Percentiles rank a stretch among this genome's conserved stretches.
Conservation (phyloP, 2,329 filamentous ascomycete species). For the Cladosporium sp. region DNA sequence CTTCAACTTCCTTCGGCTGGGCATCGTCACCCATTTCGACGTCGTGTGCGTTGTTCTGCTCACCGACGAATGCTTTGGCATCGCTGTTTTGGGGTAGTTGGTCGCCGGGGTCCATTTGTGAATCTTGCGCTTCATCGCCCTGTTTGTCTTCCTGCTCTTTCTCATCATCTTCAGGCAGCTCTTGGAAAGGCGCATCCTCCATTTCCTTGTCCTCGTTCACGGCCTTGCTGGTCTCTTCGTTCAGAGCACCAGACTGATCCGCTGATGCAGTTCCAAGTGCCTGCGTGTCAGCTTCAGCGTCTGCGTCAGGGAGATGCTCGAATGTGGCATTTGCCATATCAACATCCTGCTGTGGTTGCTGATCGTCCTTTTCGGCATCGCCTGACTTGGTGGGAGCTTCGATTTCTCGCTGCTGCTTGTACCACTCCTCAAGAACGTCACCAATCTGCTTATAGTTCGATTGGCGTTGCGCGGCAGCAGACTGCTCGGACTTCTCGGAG, state of each 20-base stretch:
- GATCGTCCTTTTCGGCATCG: slow-evolving; percentile 52
- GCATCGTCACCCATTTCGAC: slow-evolving; percentile 36
- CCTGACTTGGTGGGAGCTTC: slow-evolving; percentile 55
- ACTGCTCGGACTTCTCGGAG: slow-evolving; percentile 24
- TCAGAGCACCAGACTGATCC: slow-evolving; percentile 80
- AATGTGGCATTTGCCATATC: slow-evolving; percentile 82
- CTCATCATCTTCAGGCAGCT: slow-evolving; percentile 31
- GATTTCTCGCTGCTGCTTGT: slow-evolving; percentile 84
- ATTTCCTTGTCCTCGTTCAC: slow-evolving; percentile 51
- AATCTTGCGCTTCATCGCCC: slow-evolving; percentile 39
- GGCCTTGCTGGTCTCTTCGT: slow-evolving; percentile 86
- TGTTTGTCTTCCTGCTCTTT: slow-evolving; percentile 30
- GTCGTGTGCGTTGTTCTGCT: slow-evolving; percentile 45
- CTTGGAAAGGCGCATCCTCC: slow-evolving; percentile 33
- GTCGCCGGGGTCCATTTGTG: slow-evolving; percentile 29
- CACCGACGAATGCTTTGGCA: slow-evolving; percentile 48
- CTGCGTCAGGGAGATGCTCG: slow-evolving; percentile 85
- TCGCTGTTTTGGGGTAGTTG: slow-evolving; percentile 32
- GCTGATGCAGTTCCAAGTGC: slow-evolving; percentile 85
- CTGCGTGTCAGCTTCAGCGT: slow-evolving; percentile 80
- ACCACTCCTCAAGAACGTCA: slow-evolving; percentile 89
- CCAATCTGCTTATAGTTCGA: slow-evolving; percentile 81
- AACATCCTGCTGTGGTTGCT: slow-evolving; percentile 57
- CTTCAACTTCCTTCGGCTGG: slow-evolving; percentile 30
- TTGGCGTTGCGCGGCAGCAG: slow-evolving; percentile 28